phyloP scores from a whole-genome alignment of 202 grass and related monocot species.

The Musa balbisiana region DNA sequence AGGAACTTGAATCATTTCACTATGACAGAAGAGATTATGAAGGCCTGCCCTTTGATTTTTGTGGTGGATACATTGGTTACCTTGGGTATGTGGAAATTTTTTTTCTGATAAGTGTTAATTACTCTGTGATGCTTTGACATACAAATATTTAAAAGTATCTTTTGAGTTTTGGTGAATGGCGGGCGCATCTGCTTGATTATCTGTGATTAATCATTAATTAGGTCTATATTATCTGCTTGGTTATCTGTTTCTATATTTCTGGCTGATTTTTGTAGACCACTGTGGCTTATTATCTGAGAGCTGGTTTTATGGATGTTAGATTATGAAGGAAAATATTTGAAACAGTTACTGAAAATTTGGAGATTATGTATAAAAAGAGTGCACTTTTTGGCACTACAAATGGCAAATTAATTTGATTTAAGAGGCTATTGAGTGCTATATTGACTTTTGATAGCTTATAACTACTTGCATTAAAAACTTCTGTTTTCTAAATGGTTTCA shows the following conservation, averaged over 20 bases:
- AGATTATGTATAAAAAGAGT: too few species aligned
- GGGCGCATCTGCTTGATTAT: not conserved
- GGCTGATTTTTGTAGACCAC: too few species aligned
- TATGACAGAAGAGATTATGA: constrained; percentile 75
- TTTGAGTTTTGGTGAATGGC: not conserved
- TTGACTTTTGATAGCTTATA: too few species aligned
- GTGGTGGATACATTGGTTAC: constrained; percentile 90
- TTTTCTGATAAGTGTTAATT: constrained; percentile 7
- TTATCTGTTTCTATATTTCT: too few species aligned
- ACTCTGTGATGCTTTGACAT: constrained; percentile 2
- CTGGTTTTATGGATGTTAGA: not conserved
- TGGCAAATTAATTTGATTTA: too few species aligned
- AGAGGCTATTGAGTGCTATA: too few species aligned
- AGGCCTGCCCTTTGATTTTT: constrained; percentile 84
- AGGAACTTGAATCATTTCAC: constrained; percentile 76
- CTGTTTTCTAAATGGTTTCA: too few species aligned
- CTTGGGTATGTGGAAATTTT: constrained; percentile 49
- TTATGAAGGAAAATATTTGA: not conserved
- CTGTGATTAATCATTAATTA: not conserved
- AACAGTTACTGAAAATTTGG: not conserved
- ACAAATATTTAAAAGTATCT: not conserved
- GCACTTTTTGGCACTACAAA: too few species aligned
- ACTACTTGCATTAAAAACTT: too few species aligned
- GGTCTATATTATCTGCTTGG: not conserved
- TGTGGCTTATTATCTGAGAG: too few species aligned